Evolutionary conservation across 2,329 filamentous ascomycete genomes (phyloP).

Genomic region (Ophiostoma australiae): DNA sequence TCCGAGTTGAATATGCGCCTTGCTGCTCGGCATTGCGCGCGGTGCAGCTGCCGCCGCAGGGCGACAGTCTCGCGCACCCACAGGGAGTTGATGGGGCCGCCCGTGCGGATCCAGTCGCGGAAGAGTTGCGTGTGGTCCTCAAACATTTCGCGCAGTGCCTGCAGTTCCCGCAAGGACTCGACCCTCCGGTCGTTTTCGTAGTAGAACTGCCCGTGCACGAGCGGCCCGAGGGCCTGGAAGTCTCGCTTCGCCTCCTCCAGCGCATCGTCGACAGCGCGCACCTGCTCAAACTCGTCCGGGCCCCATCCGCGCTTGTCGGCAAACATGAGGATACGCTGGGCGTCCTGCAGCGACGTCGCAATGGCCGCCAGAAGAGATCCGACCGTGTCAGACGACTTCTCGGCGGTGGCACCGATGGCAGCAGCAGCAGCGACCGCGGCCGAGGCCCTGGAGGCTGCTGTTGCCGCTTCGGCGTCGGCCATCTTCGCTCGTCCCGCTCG

Average conservation of each 20-base stretch:
- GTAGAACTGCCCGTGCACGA: constrained; percentile 53
- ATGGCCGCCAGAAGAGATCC: constrained; percentile 55
- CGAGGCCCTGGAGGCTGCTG: constrained; percentile 26
- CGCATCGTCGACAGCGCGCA: constrained; percentile 49
- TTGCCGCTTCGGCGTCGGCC: constrained; percentile 15
- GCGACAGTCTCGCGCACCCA: constrained; percentile 51
- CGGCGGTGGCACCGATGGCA: not conserved
- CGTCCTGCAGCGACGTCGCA: constrained; percentile 50
- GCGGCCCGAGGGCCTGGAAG: constrained; percentile 53
- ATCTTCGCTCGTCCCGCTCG: not conserved
- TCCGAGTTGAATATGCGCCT: constrained; percentile 51
- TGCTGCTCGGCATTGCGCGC: constrained; percentile 54
- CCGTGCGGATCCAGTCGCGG: constrained; percentile 50
- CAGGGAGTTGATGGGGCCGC: constrained; percentile 52
- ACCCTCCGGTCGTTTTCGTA: constrained; percentile 56
- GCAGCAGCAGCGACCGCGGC: constrained; percentile 13
- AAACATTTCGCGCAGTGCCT: constrained; percentile 43
- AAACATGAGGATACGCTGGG: constrained; percentile 50
- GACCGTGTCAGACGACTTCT: constrained; percentile 44
- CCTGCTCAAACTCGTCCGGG: constrained; percentile 55
- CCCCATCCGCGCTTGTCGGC: constrained; percentile 57
- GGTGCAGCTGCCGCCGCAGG: constrained; percentile 50
- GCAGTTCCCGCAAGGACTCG: constrained; percentile 50
- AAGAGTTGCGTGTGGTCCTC: constrained; percentile 46
- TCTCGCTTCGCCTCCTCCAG: constrained; percentile 57